Evolutionary conservation across 257 asterid species (phyloP), one percentile per base, ranked within the genome.

Genomic region (Petrea volubilis): DNA sequence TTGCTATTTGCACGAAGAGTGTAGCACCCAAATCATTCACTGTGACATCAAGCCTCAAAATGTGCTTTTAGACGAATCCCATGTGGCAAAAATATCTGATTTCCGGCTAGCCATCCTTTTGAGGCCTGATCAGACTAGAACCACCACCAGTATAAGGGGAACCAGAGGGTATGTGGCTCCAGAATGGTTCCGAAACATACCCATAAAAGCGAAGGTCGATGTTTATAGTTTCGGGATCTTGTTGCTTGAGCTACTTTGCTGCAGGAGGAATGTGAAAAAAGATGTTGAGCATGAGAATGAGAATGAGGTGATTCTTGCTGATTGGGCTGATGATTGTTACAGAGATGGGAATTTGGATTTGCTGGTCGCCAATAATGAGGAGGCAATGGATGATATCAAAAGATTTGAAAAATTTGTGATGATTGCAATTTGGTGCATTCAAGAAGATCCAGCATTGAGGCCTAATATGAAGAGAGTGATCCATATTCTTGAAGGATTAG

Each of bases 1-100:
- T 6, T 51, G 63, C 34, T 82, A 77, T 57, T 46, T 85, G 53
- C 85, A 85, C 18, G 76, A 82, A 20, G 87, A 82, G 34, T 82
- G 85, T 20, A 77, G 63, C 60, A 65, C 70, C 5, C 87, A 76
- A 0, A 80, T 85, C 72, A 85, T 85, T 21, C 87, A 84, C 60
- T 81, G 87, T 20, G 77, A 84, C 38, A 71, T 84, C 0, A 84
- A 84, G 78, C 86, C 86, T 58, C 85, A 81, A 15, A 84, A 84
- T 25, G 69, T 81, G n/a, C 81, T 79, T 29, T 74, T 81, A 1
- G 82, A 81, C 27, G 78, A 74, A 0, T 58, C 53, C 36, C 65
- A 31, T 15, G 7, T 18, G 14, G 75, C 84, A 0, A 72, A 72
- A 41, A 82, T 82, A 20, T 66, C 87, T 0, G 90, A 84, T 65